A percentile compares a stretch with the other conserved stretches of the same genome.
Conservation (phyloP, 768 basidiomycete genomes). For the Tylopilus subfusipes region DNA sequence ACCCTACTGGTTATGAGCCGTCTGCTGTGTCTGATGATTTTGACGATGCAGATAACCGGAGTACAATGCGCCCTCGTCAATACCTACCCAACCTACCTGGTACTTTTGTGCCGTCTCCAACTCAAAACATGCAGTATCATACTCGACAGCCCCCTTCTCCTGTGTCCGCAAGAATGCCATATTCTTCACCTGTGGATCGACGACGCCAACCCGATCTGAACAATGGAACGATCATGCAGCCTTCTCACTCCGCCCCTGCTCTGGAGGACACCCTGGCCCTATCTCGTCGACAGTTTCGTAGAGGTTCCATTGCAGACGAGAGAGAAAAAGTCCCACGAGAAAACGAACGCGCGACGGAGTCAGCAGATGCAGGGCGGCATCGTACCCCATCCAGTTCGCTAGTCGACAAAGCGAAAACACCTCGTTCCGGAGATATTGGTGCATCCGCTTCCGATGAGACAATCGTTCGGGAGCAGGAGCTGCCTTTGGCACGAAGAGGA, state of each 20-base stretch:
- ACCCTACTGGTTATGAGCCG: conserved; percentile 68
- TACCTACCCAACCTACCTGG: conserved; percentile 23
- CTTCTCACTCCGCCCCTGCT: conserved; percentile 27
- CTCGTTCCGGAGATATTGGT: conserved; percentile 15
- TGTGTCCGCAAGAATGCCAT: conserved; percentile 27
- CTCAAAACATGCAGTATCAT: conserved; percentile 38
- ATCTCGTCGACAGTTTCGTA: conserved; percentile 26
- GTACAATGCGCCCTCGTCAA: conserved; percentile 41
- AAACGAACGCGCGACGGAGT: conserved; percentile 20
- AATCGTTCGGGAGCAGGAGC: conserved; percentile 19
- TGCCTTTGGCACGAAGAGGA: conserved; percentile 7
- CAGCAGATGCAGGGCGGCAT: conserved; percentile 18
- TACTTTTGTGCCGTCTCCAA: conserved; percentile 35
- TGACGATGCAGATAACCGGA: conserved; percentile 55
- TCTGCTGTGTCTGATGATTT: conserved; percentile 50
- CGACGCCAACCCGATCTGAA: conserved; percentile 25
- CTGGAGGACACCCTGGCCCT: conserved; percentile 30
- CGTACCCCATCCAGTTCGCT: conserved; percentile 15
- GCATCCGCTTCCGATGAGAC: conserved; percentile 22
- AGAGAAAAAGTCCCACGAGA: conserved; percentile 24
- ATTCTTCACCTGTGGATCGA: conserved; percentile 23
- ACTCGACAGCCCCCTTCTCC: conserved; percentile 38
- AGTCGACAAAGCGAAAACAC: conserved; percentile 14
- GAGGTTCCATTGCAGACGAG: conserved; percentile 27
- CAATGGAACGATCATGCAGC: conserved; percentile 20